Evolutionary conservation across 2,329 filamentous ascomycete genomes (phyloP).

Genomic region (Neopestalotiopsis clavispora): DNA sequence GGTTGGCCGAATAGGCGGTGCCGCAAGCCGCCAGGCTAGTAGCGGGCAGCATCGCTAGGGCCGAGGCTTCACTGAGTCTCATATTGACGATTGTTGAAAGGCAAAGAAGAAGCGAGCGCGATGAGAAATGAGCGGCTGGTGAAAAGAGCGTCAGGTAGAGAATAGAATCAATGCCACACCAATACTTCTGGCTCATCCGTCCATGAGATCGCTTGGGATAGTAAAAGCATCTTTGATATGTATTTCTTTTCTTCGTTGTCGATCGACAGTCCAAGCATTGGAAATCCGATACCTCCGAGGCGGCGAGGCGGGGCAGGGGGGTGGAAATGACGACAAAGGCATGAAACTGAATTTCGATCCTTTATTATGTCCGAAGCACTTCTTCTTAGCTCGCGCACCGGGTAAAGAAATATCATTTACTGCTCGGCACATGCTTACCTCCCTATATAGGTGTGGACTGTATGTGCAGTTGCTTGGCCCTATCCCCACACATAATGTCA

Average conservation of each 20-base stretch:
- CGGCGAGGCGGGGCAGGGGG: background rate
- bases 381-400: background rate
- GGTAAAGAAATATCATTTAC: background rate
- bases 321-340: background rate
- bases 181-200: background rate
- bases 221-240: background rate
- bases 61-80: background rate
- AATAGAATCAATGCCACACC: background rate
- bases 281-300: conserved; percentile 1
- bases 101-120: background rate
- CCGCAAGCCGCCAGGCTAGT: background rate
- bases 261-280: background rate
- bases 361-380: background rate
- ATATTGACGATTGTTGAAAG: background rate
- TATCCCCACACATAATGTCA: background rate
- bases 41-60: conserved; percentile 3
- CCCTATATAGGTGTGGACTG: no score
- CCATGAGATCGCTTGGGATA: background rate
- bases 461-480: background rate
- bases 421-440: background rate
- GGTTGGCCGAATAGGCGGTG: background rate
- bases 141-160: background rate
- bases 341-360: conserved; percentile 3
- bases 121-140: background rate
- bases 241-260: background rate